phyloP scores from a whole-genome alignment of 257 asterid genomes.

The Solanum microdontum region DNA sequence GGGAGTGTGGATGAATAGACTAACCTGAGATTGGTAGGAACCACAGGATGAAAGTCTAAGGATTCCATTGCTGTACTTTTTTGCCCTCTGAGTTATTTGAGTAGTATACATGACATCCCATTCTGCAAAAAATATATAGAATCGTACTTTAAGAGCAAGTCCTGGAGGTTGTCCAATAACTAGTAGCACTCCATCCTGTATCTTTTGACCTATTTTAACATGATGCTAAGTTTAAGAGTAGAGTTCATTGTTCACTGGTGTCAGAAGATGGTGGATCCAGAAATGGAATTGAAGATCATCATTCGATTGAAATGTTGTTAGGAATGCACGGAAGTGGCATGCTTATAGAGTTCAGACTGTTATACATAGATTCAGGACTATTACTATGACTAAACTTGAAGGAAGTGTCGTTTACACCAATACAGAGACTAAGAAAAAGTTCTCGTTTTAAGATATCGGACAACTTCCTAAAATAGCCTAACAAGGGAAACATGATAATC shows the following conservation, averaged over 20 bases:
- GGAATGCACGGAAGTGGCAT: background rate
- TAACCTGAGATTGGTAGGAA: slow-evolving; percentile 15
- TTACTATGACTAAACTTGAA: background rate
- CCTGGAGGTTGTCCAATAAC: background rate
- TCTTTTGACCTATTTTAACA: background rate
- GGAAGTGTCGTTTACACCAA: background rate
- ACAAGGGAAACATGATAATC: background rate
- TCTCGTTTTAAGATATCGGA: background rate
- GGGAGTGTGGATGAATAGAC: background rate
- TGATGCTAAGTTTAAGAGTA: background rate
- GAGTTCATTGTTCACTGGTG: background rate
- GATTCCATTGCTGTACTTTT: slow-evolving; percentile 17
- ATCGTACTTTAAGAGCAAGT: background rate
- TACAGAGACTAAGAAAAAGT: background rate
- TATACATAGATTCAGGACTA: background rate
- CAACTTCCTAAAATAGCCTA: background rate
- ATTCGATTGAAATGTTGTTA: background rate
- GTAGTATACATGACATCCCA: slow-evolving; percentile 26
- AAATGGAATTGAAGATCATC: background rate
- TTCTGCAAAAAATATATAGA: slow-evolving; percentile 7
- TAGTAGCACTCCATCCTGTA: background rate
- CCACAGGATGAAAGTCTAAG: slow-evolving; percentile 17
- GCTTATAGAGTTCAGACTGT: background rate
- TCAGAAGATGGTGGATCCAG: background rate
- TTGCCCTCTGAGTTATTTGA: slow-evolving; percentile 12